A percentile compares a stretch with the other conserved stretches of the same genome.
phyloP scores from a whole-genome alignment of 176 grass and related monocot genomes.

The Paspalum notatum region DNA sequence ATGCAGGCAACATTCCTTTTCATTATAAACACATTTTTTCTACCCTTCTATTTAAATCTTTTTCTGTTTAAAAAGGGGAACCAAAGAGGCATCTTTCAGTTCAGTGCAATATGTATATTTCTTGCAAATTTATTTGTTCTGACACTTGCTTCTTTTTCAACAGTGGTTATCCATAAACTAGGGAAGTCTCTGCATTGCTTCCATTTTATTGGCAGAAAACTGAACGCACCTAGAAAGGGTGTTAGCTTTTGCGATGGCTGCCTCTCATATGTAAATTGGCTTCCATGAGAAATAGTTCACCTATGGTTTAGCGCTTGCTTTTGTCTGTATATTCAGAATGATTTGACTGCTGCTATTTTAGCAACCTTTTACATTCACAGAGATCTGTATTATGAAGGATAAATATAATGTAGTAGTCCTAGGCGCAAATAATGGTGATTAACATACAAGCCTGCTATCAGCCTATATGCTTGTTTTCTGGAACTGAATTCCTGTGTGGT shows the following conservation, averaged over 20 bases:
- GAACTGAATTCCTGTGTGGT: background rate
- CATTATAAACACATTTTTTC: background rate
- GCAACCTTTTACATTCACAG: slow-evolving; percentile 41
- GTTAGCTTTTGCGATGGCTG: slow-evolving; percentile 44
- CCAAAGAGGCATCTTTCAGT: background rate
- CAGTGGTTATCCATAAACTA: slow-evolving; percentile 47
- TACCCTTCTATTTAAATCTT: background rate
- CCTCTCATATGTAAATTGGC: slow-evolving; percentile 61
- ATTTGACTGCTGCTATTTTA: slow-evolving; percentile 39
- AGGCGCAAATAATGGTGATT: slow-evolving; percentile 31
- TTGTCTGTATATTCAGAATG: slow-evolving; percentile 56
- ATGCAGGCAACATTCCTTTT: background rate
- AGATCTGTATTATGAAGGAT: slow-evolving; percentile 49
- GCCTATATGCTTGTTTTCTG: background rate
- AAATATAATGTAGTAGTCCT: slow-evolving; percentile 33
- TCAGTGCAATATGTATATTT: background rate
- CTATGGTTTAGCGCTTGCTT: slow-evolving; percentile 54
- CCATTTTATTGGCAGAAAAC: slow-evolving; percentile 43
- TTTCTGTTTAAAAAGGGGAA: slow-evolving; percentile 6
- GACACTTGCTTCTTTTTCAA: slow-evolving; percentile 19
- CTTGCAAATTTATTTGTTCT: slow-evolving; percentile 15
- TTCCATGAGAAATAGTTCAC: slow-evolving; percentile 49
- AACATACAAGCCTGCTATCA: slow-evolving; percentile 5
- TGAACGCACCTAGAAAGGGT: slow-evolving; percentile 40
- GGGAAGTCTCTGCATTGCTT: slow-evolving; percentile 36